Percentiles rank a stretch among this genome's conserved stretches.
Conservation (phyloP, 441 rosid genomes). For the Mallotus japonicus region DNA sequence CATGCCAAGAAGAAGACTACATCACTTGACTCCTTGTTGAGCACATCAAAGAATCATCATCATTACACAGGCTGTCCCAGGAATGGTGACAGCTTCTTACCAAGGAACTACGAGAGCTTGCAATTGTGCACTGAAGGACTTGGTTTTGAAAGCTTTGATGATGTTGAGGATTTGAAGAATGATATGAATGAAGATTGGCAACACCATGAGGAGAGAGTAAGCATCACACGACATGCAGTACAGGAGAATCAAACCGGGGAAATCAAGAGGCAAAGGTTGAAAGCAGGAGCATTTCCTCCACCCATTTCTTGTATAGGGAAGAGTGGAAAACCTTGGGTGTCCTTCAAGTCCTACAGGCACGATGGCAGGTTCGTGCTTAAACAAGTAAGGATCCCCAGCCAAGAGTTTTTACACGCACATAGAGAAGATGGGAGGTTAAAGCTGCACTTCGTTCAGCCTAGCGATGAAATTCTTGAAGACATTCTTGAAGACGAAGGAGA, state of each 20-base stretch:
- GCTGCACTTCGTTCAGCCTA: slow-evolving; percentile 60
- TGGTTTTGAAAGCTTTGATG: slow-evolving; percentile 81
- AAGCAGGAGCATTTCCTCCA: slow-evolving; percentile 47
- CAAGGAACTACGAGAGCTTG: slow-evolving; percentile 50
- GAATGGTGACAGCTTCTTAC: slow-evolving; percentile 36
- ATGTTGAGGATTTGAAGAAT: slow-evolving; percentile 47
- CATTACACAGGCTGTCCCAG: slow-evolving; percentile 24
- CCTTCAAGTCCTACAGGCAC: slow-evolving; percentile 67
- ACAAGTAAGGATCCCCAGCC: slow-evolving; percentile 68
- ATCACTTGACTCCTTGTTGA: slow-evolving; percentile 19
- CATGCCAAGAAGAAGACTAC: slow-evolving; percentile 17
- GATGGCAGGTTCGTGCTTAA: slow-evolving; percentile 82
- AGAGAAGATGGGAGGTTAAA: slow-evolving; percentile 76
- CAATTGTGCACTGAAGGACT: slow-evolving; percentile 91
- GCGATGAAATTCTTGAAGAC: slow-evolving; percentile 39
- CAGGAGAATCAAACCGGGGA: slow-evolving; percentile 27
- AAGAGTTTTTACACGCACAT: slow-evolving; percentile 65
- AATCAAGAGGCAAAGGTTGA: slow-evolving; percentile 30
- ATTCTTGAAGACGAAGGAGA: slow-evolving; percentile 36
- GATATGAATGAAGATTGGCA: slow-evolving; percentile 31
- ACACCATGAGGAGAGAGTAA: slow-evolving; percentile 27
- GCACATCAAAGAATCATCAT: slow-evolving; percentile 13
- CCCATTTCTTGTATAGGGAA: slow-evolving; percentile 62
- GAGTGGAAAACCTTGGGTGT: slow-evolving; percentile 65
- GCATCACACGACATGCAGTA: slow-evolving; percentile 6